phyloP scores from a whole-genome alignment of 129 eudicot genomes.

The Lactuca saligna region DNA sequence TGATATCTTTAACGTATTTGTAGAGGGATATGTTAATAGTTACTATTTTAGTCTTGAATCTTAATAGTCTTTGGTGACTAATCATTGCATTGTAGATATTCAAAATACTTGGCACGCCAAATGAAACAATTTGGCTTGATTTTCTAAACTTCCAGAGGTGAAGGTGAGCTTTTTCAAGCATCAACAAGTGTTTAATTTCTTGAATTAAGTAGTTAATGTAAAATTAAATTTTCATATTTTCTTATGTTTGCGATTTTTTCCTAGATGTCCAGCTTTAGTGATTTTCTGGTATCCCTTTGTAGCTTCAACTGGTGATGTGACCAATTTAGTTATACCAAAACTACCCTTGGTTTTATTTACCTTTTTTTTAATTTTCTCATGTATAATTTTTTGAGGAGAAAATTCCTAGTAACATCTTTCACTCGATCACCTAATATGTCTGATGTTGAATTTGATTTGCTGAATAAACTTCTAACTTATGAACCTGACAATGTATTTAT shows the following conservation, averaged over 20 bases:
- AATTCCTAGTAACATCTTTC: conserved; percentile 88
- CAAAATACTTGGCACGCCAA: conserved; percentile 87
- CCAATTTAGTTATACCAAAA: conserved; percentile 36
- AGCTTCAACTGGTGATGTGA: conserved; percentile 63
- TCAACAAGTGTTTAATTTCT: conserved; percentile 56
- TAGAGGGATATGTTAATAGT: too few species aligned
- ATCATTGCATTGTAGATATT: conserved; percentile 49
- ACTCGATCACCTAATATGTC: conserved; percentile 88
- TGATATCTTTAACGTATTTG: too few species aligned
- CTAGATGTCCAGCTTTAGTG: conserved; percentile 99
- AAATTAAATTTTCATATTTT: conserved; percentile 35
- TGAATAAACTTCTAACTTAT: conserved; percentile 80
- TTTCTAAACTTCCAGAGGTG: conserved; percentile 75
- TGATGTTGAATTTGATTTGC: conserved; percentile 92
- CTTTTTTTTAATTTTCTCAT: conserved; percentile 35
- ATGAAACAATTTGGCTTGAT: conserved; percentile 95
- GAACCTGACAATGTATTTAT: conserved; percentile 79
- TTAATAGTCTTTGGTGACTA: not conserved
- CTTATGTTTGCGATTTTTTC: conserved; percentile 58
- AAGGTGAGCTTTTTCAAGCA: conserved; percentile 90
- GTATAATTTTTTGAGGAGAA: conserved; percentile 74
- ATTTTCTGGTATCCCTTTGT: conserved; percentile 90
- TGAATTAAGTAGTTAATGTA: conserved; percentile 14
- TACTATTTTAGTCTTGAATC: not conserved
- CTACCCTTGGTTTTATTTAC: conserved; percentile 52